Base-by-base conservation (phyloP, 1,284 basidiomycete genomes). In the Trametes sp. region DNA sequence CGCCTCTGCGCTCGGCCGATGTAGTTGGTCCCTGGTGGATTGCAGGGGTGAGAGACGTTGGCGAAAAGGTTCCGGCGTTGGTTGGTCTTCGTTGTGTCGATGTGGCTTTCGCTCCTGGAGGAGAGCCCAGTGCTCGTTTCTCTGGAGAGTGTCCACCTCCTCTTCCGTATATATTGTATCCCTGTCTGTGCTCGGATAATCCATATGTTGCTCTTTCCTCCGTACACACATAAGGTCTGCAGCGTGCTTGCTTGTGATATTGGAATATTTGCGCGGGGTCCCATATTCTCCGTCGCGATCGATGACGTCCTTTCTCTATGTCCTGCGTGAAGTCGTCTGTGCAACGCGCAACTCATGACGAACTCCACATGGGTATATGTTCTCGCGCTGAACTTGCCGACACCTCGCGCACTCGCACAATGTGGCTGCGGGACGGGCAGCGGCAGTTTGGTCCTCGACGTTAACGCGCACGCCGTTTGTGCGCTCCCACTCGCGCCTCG, bases 61-160 rank as follows among this genome's bases (percentile, higher is more conserved):
- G 57, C 21, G 49, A 52, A 44, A 52, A 58, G 59, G 55, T 38
- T 35, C 50, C 57, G 60, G 62, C 52, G 57, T 59, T 36, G 60
- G 57, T 53, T 55, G 28, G 42, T 13, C 2, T 24, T 41, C 31
- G 42, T 54, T 33, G 46, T 31, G 35, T 24, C 41, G 46, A 38
- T 16, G 59, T 54, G 42, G 57, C 4, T 54, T 36, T 55, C 19
- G 54, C 45, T 50, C 28, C 28, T 21, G 36, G 59, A 48, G 38
- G 38, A 36, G 48, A 9, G 50, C n/a, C n/a, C n/a, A n/a, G n/a
- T n/a, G 50, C 21, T 50, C 38, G 45, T 45, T 48, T 31, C 57
- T 33, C 48, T 49, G 59, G 58, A 64, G 62, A 61, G 60, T 60
- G 46, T 54, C 21, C n/a, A 26, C 36, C 46, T 55, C 38, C 16